Evolutionary conservation across 495 filamentous ascomycete species (phyloP).

Genomic region (Xylaria palmicola): DNA sequence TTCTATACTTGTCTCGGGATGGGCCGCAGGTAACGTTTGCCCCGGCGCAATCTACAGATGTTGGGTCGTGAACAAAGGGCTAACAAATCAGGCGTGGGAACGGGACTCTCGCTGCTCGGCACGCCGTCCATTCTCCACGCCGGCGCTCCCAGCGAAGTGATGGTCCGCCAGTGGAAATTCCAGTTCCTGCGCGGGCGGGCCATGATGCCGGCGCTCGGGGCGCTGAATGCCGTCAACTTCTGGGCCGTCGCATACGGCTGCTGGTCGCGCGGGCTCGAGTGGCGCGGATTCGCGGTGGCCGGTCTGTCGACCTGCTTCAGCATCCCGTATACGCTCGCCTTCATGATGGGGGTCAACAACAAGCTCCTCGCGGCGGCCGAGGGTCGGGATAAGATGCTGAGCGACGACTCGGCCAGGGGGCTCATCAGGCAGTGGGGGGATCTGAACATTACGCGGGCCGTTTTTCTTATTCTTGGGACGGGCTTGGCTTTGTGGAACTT

Average conservation of each 20-base stretch:
- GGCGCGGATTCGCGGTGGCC: constrained; percentile 23
- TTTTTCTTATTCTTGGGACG: constrained; percentile 16
- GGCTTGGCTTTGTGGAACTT: constrained; percentile 21
- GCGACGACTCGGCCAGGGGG: constrained; percentile 3
- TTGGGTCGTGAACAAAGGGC: neutral
- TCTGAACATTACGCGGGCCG: constrained; percentile 13
- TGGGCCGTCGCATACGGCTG: constrained; percentile 26
- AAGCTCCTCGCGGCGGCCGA: constrained; percentile 26
- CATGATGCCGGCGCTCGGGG: constrained; percentile 26
- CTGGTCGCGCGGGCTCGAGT: constrained; percentile 19
- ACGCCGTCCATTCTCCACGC: constrained; percentile 30
- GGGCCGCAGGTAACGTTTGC: constrained; percentile 13
- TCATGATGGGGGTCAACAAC: constrained; percentile 30
- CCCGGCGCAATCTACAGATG: neutral
- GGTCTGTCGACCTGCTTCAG: constrained; percentile 30
- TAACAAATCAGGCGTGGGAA: constrained; percentile 25
- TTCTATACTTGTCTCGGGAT: constrained; percentile 13
- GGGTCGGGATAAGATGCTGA: constrained; percentile 4
- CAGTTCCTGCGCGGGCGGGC: constrained; percentile 30
- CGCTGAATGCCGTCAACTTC: constrained; percentile 28
- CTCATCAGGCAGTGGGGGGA: constrained; percentile 17
- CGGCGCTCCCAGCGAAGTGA: constrained; percentile 19
- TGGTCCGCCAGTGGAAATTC: constrained; percentile 33
- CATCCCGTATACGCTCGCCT: constrained; percentile 33
- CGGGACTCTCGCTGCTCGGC: constrained; percentile 24